Conservation (phyloP, 1,284 basidiomycete species). For the Trichosporon ovoides region DNA sequence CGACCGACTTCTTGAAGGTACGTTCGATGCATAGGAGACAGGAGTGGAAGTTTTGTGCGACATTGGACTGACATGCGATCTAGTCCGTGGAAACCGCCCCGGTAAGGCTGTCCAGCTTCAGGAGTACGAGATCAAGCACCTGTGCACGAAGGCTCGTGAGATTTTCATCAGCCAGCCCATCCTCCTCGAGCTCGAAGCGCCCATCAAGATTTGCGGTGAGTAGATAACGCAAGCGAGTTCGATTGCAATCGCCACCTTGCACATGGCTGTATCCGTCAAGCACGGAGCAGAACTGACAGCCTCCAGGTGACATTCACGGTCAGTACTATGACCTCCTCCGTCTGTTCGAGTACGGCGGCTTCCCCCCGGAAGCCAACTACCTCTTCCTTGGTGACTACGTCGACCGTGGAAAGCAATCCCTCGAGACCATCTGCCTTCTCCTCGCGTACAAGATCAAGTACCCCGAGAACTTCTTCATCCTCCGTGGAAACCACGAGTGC, state of each 20-base stretch:
- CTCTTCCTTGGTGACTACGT: slow-evolving; percentile 61
- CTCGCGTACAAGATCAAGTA: slow-evolving; percentile 59
- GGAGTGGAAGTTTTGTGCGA: not conserved
- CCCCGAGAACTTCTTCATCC: slow-evolving; percentile 61
- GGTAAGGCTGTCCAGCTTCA: slow-evolving; percentile 58
- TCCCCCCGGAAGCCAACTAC: slow-evolving; percentile 61
- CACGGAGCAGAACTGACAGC: not conserved
- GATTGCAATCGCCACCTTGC: too few relatives aligned
- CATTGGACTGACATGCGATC: slow-evolving; percentile 2
- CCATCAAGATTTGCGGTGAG: slow-evolving; percentile 60
- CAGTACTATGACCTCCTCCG: slow-evolving; percentile 60
- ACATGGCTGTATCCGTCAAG: too few relatives aligned
- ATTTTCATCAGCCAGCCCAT: slow-evolving; percentile 61
- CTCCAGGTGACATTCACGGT: slow-evolving; percentile 57
- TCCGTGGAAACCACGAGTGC: slow-evolving; percentile 60
- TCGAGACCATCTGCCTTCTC: slow-evolving; percentile 57
- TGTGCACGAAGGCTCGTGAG: slow-evolving; percentile 58
- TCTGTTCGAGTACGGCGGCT: slow-evolving; percentile 59
- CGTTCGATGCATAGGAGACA: slow-evolving; percentile 43
- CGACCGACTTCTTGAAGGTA: slow-evolving; percentile 92
- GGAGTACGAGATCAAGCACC: slow-evolving; percentile 60
- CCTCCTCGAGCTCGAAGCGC: slow-evolving; percentile 58
- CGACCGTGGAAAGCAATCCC: slow-evolving; percentile 58
- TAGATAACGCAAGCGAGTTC: slow-evolving; percentile 9
- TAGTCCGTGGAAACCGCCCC: slow-evolving; percentile 58